These are phyloP conservation scores for Fusarium torulosum DNA, from an alignment of 2,329 filamentous ascomycete species.

Conservation along the genomic window DNA sequence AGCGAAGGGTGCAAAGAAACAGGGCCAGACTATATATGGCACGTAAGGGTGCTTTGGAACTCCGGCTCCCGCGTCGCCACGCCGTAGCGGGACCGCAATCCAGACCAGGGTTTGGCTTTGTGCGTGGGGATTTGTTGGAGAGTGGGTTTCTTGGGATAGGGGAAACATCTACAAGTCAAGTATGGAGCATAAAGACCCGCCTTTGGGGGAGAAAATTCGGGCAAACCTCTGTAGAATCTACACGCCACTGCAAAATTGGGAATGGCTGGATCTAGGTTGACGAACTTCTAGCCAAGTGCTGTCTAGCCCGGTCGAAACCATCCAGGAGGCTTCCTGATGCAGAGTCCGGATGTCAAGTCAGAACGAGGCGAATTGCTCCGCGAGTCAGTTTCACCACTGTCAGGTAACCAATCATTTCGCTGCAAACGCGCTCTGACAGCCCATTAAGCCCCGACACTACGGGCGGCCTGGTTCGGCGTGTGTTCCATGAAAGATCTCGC, in stretches of 20 bases:
- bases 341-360: neutral
- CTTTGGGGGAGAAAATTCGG: too few species aligned
- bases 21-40: slow-evolving; percentile 13
- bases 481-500: neutral
- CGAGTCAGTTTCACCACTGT: neutral
- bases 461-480: neutral
- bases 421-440: neutral
- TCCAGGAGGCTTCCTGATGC: neutral
- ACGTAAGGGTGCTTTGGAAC: neutral
- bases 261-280: neutral
- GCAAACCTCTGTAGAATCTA: too few species aligned
- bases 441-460: neutral
- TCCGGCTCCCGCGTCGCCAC: neutral
- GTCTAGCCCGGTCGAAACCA: neutral
- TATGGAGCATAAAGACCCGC: neutral
- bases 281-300: neutral
- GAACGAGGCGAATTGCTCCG: neutral
- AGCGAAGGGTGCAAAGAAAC: slow-evolving; percentile 12
- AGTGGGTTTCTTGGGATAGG: neutral
- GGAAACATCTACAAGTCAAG: neutral
- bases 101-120: slow-evolving; percentile 10
- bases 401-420: neutral
- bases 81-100: slow-evolving; percentile 1
- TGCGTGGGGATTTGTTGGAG: slow-evolving; percentile 1
- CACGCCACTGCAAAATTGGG: neutral